Evolutionary conservation across 2,329 filamentous ascomycete genomes (phyloP), one percentile per base, ranked within the genome.

Genomic region (Penicillium sp.): DNA sequence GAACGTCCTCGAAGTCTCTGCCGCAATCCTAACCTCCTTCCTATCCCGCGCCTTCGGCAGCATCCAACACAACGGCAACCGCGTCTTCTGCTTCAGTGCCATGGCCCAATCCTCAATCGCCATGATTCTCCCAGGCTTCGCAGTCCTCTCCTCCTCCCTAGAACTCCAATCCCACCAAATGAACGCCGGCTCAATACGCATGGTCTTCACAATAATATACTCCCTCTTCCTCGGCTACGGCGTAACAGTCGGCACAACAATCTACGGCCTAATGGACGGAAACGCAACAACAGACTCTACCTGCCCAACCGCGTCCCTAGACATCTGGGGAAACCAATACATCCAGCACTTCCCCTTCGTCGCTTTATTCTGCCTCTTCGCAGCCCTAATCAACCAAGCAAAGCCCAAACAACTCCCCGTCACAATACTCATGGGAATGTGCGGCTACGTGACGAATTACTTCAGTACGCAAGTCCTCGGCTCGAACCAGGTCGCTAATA

Each of bases 371-470:
- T 86, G 89, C 24, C 68, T 91, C 29, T 89, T 87, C 67, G 81
- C 92, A 33, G 88, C 87, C 56, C 80, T 92, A 65, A 87, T 92
- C 71, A 92, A 92, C 71, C 89, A 92, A 63, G 88, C 88, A 53
- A 90, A 91, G 72, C 88, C 83, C 80, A 87, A 84, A 64, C 89
- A 92, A 68, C 82, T 87, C 31, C 89, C 89, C 0, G 81, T 89
- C 49, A 92, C 92, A 85, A 74, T 89, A 1, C 40, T 84, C 55
- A 90, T 94, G 66, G 84, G 89, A 0, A 77, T 91, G 31, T 83
- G 83, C 1, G 90, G 90, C 11, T 93, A 89, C 68, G 50, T 67
- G 3, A 50, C 65, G 11, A 69, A 68, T 14, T 68, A 69, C 48
- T 68, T 69, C 42, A 65, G 83, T 9, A 83, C 83, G 18, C 76